Evolutionary conservation across 2,329 filamentous ascomycete species (phyloP).

Genomic region (Blastomyces gilchristii): DNA sequence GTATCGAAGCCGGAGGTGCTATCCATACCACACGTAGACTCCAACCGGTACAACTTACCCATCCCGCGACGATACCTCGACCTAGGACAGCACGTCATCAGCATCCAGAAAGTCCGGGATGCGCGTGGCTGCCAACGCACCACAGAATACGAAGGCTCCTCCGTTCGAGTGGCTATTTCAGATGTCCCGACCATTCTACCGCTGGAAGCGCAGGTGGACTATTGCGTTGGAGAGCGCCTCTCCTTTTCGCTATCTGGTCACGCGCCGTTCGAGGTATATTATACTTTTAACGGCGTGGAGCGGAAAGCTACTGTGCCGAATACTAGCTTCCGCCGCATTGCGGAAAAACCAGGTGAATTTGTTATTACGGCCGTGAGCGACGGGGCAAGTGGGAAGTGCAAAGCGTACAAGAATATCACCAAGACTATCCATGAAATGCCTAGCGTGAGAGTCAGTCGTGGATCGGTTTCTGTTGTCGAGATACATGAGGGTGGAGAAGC

Average conservation of each 20-base stretch:
- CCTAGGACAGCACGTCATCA: slow-evolving; percentile 78
- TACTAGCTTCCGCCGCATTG: slow-evolving; percentile 84
- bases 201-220: slow-evolving; percentile 73
- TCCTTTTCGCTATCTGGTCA: slow-evolving; percentile 85
- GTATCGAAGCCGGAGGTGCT: slow-evolving; percentile 70
- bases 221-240: slow-evolving; percentile 91
- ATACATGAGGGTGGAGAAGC: slow-evolving; percentile 96
- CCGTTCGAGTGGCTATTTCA: slow-evolving; percentile 83
- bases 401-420: slow-evolving; percentile 63
- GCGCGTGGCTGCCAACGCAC: slow-evolving; percentile 74
- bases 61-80: slow-evolving; percentile 78
- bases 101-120: slow-evolving; percentile 82
- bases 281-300: slow-evolving; percentile 69
- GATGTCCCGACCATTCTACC: slow-evolving; percentile 86
- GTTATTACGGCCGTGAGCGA: slow-evolving; percentile 79
- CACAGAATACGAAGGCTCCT: slow-evolving; percentile 58
- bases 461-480: slow-evolving; percentile 68
- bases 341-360: slow-evolving; percentile 82
- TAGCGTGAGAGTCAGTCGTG: slow-evolving; percentile 79
- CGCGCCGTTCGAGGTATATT: slow-evolving; percentile 85
- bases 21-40: slow-evolving; percentile 66
- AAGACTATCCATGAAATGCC: slow-evolving; percentile 88
- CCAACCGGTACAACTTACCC: slow-evolving; percentile 63
- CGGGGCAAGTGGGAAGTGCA: slow-evolving; percentile 71
- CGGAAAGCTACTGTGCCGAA: slow-evolving; percentile 62